A percentile compares a stretch with the other conserved stretches of the same genome.
These are phyloP conservation scores for Sicyos baderoa DNA, from an alignment of 306 rosid species.

Conservation along the genomic window DNA sequence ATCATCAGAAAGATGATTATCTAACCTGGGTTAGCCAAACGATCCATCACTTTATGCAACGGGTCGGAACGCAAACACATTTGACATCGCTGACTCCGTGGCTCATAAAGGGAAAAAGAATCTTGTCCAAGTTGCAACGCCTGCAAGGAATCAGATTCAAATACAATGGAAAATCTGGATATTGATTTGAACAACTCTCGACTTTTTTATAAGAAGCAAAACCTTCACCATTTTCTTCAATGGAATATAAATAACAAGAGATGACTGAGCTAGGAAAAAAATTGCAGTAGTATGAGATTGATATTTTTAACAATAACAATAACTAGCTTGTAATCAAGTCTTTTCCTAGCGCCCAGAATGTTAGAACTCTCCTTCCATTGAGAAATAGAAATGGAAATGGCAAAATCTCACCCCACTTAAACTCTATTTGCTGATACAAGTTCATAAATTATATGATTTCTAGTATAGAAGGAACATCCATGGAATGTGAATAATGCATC, in stretches of 20 bases:
- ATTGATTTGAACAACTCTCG: too few species aligned
- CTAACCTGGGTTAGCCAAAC: conserved; percentile 75
- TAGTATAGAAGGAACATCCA: not conserved
- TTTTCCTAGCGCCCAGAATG: not conserved
- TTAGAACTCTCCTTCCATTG: not conserved
- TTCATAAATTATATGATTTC: not conserved
- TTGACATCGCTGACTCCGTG: conserved; percentile 84
- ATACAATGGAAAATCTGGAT: not conserved
- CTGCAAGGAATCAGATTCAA: conserved; percentile 30
- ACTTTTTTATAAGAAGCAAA: not conserved
- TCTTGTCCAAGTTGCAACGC: conserved; percentile 95
- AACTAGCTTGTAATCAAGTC: not conserved
- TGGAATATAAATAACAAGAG: not conserved
- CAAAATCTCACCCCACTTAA: not conserved
- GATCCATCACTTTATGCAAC: conserved; percentile 94
- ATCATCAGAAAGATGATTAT: not conserved
- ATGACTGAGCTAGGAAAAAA: not conserved
- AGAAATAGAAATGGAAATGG: not conserved
- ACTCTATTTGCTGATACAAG: too few species aligned
- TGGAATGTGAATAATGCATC: not conserved
- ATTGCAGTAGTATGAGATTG: not conserved
- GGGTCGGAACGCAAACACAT: conserved; percentile 92
- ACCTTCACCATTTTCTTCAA: not conserved
- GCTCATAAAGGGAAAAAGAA: conserved; percentile 45
- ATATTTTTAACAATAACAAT: not conserved